Percentiles rank a stretch among this genome's conserved stretches.
phyloP scores from a whole-genome alignment of 108 stramenopile species.

The Pseudonitzschia multiseries region DNA sequence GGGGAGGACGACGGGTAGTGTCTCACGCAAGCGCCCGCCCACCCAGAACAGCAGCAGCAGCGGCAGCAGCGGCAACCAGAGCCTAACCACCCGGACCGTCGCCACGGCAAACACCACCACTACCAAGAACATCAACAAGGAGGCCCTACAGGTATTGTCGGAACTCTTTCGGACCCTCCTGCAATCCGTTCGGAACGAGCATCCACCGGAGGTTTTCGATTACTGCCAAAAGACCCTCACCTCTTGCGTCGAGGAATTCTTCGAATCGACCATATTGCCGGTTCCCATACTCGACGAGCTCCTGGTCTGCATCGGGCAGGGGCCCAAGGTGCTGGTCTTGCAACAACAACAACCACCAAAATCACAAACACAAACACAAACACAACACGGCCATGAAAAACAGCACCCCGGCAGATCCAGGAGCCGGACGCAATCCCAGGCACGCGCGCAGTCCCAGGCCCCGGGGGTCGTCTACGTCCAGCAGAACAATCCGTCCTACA shows the following conservation, averaged over 20 bases:
- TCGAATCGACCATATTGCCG: conserved; percentile 48
- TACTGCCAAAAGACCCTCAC: conserved; percentile 55
- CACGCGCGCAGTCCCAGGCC: neutral
- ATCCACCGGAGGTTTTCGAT: conserved; percentile 59
- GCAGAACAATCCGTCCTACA: conserved; percentile 64
- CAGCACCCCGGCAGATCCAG: conserved; percentile 23
- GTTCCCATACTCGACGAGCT: conserved; percentile 73
- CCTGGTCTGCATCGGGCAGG: conserved; percentile 59
- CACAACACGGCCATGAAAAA: neutral
- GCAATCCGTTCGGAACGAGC: conserved; percentile 57
- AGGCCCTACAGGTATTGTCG: conserved; percentile 60
- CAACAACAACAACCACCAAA: conserved; percentile 41
- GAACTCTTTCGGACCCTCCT: conserved; percentile 67
- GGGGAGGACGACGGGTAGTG: no score
- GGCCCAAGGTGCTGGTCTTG: conserved; percentile 57
- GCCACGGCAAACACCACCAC: no score
- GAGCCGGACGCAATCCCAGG: no score
- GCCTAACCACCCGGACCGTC: no score
- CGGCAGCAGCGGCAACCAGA: no score
- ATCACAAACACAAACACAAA: neutral
- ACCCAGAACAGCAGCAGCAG: no score
- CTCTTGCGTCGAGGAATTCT: conserved; percentile 79
- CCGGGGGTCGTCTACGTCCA: conserved; percentile 39
- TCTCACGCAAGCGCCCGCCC: no score
- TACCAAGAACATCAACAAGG: conserved; percentile 5